Conservation (phyloP, 169 alveolate genomes). For the Plasmodium falciparum region DNA sequence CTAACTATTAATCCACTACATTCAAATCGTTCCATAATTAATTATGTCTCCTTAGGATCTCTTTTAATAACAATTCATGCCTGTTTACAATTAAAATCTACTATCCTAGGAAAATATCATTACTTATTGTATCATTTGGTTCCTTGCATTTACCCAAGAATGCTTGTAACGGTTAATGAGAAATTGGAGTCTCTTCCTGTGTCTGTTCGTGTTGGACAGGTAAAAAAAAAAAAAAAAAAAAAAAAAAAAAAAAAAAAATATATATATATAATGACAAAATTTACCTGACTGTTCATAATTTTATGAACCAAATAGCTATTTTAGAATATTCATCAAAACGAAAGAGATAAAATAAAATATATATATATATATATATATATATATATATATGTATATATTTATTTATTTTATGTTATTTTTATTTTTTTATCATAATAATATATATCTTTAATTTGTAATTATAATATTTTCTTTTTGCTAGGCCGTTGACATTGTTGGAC, state of each 20-base stretch:
- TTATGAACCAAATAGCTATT: background rate
- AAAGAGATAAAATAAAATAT: no score
- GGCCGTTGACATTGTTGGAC: conserved; percentile 97
- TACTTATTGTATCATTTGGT: conserved; percentile 94
- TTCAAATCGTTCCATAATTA: conserved; percentile 95
- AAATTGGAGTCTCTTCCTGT: conserved; percentile 93
- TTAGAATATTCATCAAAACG: no score
- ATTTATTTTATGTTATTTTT: conserved; percentile 44
- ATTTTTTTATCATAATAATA: no score
- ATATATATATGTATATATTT: background rate
- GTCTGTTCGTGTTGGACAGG: conserved; percentile 88
- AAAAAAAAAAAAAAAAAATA: background rate
- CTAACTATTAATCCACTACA: conserved; percentile 96
- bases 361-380: no score
- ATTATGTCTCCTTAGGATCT: conserved; percentile 96
- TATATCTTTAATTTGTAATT: no score
- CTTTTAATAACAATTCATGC: conserved; percentile 92
- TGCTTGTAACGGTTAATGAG: conserved; percentile 91
- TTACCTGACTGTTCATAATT: background rate
- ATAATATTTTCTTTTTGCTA: conserved; percentile 9
- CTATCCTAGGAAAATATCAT: conserved; percentile 92
- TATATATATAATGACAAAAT: background rate
- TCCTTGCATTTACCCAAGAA: conserved; percentile 93
- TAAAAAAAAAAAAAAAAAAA: background rate
- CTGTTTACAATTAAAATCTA: conserved; percentile 91